Evolutionary conservation across 2,329 filamentous ascomycete genomes (phyloP).

Genomic region (Fusarium pseudonygamai): DNA sequence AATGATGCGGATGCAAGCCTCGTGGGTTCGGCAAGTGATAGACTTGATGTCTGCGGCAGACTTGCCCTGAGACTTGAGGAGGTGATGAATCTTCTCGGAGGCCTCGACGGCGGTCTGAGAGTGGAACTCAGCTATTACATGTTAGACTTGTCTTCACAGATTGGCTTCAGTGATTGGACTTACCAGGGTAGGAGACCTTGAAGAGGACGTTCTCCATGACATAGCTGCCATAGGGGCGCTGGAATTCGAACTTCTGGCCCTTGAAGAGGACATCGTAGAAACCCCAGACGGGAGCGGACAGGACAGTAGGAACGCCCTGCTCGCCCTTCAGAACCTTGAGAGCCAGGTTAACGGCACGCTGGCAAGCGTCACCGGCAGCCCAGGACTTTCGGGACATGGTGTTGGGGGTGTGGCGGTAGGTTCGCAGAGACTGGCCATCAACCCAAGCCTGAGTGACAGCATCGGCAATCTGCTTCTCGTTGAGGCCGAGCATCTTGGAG

Average conservation of each 20-base stretch:
- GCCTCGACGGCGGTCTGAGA: slow-evolving; percentile 98
- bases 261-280: slow-evolving; percentile 99
- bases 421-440: slow-evolving; percentile 94
- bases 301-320: slow-evolving; percentile 88
- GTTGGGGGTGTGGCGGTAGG: slow-evolving; percentile 97
- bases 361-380: slow-evolving; percentile 98
- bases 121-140: slow-evolving; percentile 84
- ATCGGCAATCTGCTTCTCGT: slow-evolving; percentile 90
- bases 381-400: slow-evolving; percentile 99
- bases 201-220: slow-evolving; percentile 99
- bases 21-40: slow-evolving; percentile 94
- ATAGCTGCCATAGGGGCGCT: slow-evolving; percentile 95
- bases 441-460: slow-evolving; percentile 98
- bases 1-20: slow-evolving; percentile 98
- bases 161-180: slow-evolving; percentile 41
- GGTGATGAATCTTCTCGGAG: slow-evolving; percentile 85
- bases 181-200: slow-evolving; percentile 98
- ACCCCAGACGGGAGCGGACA: slow-evolving; percentile 93
- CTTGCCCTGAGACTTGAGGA: slow-evolving; percentile 87
- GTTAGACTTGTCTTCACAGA: slow-evolving; percentile 17
- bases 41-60: slow-evolving; percentile 92
- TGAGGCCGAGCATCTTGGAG: slow-evolving; percentile 92
- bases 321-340: slow-evolving; percentile 94
- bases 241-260: slow-evolving; percentile 95
- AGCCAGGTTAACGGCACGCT: slow-evolving; percentile 90